Evolutionary conservation across 2,329 filamentous ascomycete genomes (phyloP).

Genomic region (Penicillium brevicompactum): DNA sequence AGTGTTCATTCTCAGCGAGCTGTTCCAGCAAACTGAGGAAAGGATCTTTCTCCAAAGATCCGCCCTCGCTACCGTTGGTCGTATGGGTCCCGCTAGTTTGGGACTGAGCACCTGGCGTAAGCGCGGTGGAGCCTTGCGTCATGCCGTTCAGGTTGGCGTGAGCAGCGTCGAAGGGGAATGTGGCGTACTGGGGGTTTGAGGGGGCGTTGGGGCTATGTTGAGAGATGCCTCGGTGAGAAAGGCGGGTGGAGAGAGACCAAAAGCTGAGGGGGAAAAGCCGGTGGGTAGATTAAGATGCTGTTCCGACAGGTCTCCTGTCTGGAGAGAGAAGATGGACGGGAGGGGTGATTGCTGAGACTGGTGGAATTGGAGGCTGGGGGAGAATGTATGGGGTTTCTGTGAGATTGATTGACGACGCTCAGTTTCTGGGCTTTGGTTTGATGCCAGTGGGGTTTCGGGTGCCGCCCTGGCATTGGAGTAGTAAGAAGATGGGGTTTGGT

Average conservation of each 20-base stretch:
- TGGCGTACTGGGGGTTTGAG: constrained; percentile 39
- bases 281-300: constrained; percentile 28
- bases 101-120: constrained; percentile 47
- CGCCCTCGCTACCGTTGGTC: constrained; percentile 39
- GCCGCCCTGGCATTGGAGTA: constrained; percentile 15
- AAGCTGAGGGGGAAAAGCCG: constrained; percentile 45
- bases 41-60: constrained; percentile 72
- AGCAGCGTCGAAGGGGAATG: constrained; percentile 40
- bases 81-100: constrained; percentile 41
- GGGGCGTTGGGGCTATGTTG: constrained; percentile 32
- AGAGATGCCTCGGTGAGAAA: constrained; percentile 33
- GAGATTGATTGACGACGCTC: constrained; percentile 7
- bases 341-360: constrained; percentile 17
- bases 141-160: constrained; percentile 12
- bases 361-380: constrained; percentile 19
- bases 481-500: constrained; percentile 13
- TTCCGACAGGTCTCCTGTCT: constrained; percentile 9
- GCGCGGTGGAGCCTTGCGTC: constrained; percentile 17
- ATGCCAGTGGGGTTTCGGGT: constrained; percentile 5
- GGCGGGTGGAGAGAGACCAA: constrained; percentile 35
- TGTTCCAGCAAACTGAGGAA: constrained; percentile 80
- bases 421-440: constrained; percentile 12
- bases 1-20: constrained; percentile 76
- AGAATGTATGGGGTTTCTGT: constrained; percentile 9
- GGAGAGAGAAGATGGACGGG: constrained; percentile 14